Evolutionary conservation across 179 eudicot genomes (phyloP).

Genomic region (Sideroxylon spinosum): DNA sequence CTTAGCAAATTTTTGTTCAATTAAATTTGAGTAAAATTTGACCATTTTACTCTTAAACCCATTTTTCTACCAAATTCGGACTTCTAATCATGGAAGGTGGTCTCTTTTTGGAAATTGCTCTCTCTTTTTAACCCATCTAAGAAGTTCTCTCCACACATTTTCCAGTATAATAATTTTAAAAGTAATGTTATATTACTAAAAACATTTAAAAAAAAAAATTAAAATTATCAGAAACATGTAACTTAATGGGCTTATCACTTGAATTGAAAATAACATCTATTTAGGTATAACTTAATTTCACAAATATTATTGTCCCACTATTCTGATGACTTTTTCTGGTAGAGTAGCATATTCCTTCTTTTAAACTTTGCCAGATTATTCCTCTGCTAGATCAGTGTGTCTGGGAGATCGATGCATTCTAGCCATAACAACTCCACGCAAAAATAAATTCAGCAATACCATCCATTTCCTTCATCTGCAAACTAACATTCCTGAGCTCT

Average conservation of each 20-base stretch:
- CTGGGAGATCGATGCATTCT: slow-evolving; percentile 1
- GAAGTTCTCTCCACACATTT: neutral
- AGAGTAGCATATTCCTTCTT: no score
- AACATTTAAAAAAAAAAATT: no score
- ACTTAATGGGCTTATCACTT: no score
- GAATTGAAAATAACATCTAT: no score
- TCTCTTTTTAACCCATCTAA: neutral
- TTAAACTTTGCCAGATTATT: slow-evolving; percentile 9
- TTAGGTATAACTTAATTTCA: no score
- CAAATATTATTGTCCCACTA: no score
- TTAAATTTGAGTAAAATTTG: neutral
- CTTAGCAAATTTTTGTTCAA: neutral
- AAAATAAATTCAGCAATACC: slow-evolving; percentile 9
- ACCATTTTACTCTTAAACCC: neutral
- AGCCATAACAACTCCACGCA: neutral
- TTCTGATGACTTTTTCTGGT: no score
- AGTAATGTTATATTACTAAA: no score
- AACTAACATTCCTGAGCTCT: slow-evolving; percentile 25
- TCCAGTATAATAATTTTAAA: slow-evolving; percentile 1
- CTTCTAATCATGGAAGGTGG: neutral
- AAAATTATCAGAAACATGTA: no score
- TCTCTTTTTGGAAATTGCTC: neutral
- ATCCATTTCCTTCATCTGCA: slow-evolving; percentile 21
- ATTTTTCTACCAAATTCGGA: neutral
- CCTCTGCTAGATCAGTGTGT: neutral